Conservation (phyloP, 1,284 basidiomycete genomes). For the Trichosporon asahii region DNA sequence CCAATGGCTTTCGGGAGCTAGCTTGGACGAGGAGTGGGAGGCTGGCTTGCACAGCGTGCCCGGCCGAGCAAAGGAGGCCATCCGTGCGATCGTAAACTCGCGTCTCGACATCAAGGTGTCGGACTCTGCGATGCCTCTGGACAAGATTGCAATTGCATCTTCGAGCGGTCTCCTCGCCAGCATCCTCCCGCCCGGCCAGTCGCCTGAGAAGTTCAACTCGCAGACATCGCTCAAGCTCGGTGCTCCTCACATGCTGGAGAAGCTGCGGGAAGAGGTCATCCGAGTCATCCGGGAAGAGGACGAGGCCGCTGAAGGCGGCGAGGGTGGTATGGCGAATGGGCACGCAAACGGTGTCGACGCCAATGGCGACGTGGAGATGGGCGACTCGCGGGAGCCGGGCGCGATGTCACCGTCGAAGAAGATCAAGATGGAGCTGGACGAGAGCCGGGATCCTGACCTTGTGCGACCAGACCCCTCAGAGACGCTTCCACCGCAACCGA, state of each 20-base stretch:
- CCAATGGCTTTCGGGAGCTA: constrained; percentile 89
- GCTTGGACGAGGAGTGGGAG: constrained; percentile 76
- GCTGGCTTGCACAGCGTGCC: constrained; percentile 64
- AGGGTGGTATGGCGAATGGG: constrained; percentile 56
- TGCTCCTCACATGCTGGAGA: constrained; percentile 69
- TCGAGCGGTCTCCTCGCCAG: constrained; percentile 70
- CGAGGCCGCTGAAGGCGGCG: constrained; percentile 30
- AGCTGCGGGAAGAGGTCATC: constrained; percentile 72
- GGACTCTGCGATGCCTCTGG: constrained; percentile 64
- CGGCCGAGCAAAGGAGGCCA: constrained; percentile 62
- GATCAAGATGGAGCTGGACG: constrained; percentile 38
- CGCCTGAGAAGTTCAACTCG: constrained; percentile 68
- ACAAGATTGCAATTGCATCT: constrained; percentile 60
- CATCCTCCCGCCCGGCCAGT: constrained; percentile 60
- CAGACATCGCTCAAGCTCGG: constrained; percentile 78
- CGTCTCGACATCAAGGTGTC: constrained; percentile 73
- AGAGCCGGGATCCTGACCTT: constrained; percentile 29
- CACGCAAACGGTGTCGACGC: constrained; percentile 57
- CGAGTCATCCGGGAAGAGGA: constrained; percentile 56
- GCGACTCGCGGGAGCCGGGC: constrained; percentile 17
- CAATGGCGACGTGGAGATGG: constrained; percentile 45
- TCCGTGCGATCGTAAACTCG: constrained; percentile 92
- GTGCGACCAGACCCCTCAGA: constrained; percentile 40
- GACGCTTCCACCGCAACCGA: constrained; percentile 42
- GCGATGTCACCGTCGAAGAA: constrained; percentile 24